These are phyloP conservation scores for Helenozyma baotianmanensis DNA, from an alignment of 805 yeast species.

Conservation along the genomic window DNA sequence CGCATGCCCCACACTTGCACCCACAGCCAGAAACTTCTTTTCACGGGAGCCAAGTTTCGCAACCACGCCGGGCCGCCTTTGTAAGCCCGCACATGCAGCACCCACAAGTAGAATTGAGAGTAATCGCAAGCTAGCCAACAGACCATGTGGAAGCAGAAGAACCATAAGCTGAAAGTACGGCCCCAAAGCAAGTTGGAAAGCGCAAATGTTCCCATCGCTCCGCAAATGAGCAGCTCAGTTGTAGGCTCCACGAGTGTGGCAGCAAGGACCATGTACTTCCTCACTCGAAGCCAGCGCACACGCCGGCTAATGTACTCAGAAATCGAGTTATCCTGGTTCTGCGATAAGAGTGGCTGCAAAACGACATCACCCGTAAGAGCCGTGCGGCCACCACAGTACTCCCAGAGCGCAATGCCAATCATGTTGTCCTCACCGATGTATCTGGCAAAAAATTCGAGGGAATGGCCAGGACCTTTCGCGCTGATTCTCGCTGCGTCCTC, in stretches of 20 bases:
- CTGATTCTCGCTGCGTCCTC: constrained; percentile 26
- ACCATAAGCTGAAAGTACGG: constrained; percentile 25
- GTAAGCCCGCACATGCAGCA: constrained; percentile 18
- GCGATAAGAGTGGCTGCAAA: constrained; percentile 58
- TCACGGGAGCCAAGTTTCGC: constrained; percentile 13
- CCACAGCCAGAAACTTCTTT: constrained; percentile 23
- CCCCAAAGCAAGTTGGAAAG: constrained; percentile 39
- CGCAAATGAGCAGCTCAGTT: constrained; percentile 71
- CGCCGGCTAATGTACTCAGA: constrained; percentile 63
- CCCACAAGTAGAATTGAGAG: constrained; percentile 48
- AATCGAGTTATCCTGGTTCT: constrained; percentile 31
- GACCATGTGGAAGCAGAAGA: constrained; percentile 49
- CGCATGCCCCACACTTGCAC: constrained; percentile 55
- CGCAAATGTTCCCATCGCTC: constrained; percentile 61
- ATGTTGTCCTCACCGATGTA: constrained; percentile 91
- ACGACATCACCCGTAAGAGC: constrained; percentile 77
- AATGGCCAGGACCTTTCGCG: constrained; percentile 37
- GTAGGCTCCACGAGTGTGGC: constrained; percentile 86
- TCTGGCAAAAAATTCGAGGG: constrained; percentile 66
- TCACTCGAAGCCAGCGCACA: constrained; percentile 78
- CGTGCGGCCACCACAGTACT: constrained; percentile 58
- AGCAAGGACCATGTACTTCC: constrained; percentile 80
- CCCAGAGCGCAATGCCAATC: constrained; percentile 87
- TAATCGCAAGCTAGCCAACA: constrained; percentile 67
- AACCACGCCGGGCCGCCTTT: constrained; percentile 10